Evolutionary conservation across 768 basidiomycete species (phyloP).

Genomic region (Cyathus striatus): DNA sequence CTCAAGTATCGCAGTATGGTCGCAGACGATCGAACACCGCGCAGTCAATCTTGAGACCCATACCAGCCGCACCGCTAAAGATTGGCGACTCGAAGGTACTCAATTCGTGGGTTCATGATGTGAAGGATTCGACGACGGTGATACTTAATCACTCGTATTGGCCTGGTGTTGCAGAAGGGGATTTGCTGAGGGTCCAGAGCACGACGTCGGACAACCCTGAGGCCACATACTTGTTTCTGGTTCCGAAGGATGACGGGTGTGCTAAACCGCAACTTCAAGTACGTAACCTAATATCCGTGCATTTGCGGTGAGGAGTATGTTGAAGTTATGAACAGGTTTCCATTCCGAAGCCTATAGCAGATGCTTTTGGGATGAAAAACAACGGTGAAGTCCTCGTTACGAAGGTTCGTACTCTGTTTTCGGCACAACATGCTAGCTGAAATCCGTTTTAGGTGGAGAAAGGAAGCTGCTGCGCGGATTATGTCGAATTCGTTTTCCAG

Average conservation of each 20-base stretch:
- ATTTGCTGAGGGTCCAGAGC: slow-evolving; percentile 54
- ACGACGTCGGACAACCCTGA: slow-evolving; percentile 32
- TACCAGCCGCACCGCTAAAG: slow-evolving; percentile 36
- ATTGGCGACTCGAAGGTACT: slow-evolving; percentile 60
- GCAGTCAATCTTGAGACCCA: slow-evolving; percentile 55
- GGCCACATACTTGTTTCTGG: slow-evolving; percentile 56
- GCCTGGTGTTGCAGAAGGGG: slow-evolving; percentile 77
- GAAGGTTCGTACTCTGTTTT: slow-evolving; percentile 47
- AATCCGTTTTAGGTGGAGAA: slow-evolving; percentile 55
- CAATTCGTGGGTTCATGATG: slow-evolving; percentile 72
- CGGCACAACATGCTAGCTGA: too few species aligned
- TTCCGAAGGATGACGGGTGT: slow-evolving; percentile 57
- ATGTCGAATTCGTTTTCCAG: slow-evolving; percentile 87
- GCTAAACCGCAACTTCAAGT: slow-evolving; percentile 67
- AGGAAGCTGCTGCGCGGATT: slow-evolving; percentile 57
- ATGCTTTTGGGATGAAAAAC: slow-evolving; percentile 65
- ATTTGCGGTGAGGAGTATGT: neutral
- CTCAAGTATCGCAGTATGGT: slow-evolving; percentile 50
- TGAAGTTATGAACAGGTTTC: slow-evolving; percentile 50
- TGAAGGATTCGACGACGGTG: slow-evolving; percentile 53
- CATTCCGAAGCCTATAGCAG: slow-evolving; percentile 66
- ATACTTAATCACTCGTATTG: slow-evolving; percentile 70
- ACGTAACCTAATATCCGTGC: slow-evolving; percentile 2
- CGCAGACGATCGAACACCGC: slow-evolving; percentile 73
- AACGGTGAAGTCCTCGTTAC: slow-evolving; percentile 67